These are phyloP conservation scores for Zychaea mexicana DNA, from an alignment of 371 early-diverging fungal species.

Conservation along the genomic window DNA sequence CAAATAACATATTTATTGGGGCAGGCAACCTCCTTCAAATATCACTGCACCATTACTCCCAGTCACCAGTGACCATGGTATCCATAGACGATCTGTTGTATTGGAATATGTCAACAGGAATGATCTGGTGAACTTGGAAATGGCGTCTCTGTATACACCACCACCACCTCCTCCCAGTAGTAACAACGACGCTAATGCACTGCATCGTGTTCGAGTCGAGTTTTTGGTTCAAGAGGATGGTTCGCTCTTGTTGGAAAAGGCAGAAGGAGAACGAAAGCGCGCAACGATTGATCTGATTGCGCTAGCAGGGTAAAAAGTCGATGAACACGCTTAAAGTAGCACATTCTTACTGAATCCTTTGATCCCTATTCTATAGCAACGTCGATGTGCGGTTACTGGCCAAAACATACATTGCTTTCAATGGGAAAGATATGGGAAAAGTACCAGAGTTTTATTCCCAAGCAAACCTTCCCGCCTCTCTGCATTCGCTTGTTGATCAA, in stretches of 20 bases:
- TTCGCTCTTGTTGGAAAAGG: constrained; percentile 15
- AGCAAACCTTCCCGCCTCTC: constrained; percentile 2
- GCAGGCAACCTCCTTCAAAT: constrained; percentile 30
- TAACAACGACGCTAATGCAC: not conserved
- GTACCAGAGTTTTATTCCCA: not conserved
- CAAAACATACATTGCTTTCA: constrained; percentile 16
- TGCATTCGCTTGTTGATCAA: constrained; percentile 13
- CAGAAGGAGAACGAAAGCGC: constrained; percentile 30
- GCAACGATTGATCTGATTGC: constrained; percentile 27
- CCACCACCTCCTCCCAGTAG: too few species aligned
- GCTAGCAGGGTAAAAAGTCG: constrained; percentile 29
- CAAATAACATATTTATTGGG: too few species aligned
- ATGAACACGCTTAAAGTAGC: not conserved
- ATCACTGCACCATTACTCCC: constrained; percentile 27
- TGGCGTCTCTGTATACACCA: not conserved
- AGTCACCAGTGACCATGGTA: constrained; percentile 11
- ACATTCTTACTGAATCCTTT: not conserved
- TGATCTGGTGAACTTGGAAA: not conserved
- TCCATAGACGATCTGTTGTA: constrained; percentile 29
- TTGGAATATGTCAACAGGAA: constrained; percentile 28
- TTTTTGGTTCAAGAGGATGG: constrained; percentile 32
- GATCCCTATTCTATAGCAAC: constrained; percentile 11
- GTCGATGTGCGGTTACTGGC: constrained; percentile 40
- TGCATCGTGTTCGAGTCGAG: constrained; percentile 29
- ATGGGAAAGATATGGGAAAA: not conserved